Evolutionary conservation across 768 basidiomycete species (phyloP), one percentile per base, ranked within the genome.

Genomic region (Crassisporium funariophilum): DNA sequence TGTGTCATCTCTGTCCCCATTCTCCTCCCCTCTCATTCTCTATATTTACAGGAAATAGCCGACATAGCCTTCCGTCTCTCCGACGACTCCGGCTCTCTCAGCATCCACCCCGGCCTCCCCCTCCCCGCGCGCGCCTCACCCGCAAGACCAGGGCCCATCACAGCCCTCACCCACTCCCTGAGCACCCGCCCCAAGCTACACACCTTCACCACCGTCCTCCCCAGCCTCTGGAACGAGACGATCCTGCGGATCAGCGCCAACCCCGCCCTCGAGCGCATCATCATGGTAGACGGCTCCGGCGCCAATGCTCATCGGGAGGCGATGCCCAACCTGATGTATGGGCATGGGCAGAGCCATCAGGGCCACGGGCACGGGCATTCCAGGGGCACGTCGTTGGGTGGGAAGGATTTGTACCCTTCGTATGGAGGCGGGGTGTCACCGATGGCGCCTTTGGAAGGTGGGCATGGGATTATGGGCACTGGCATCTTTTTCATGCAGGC

Each of bases 401-500:
- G 36, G 3, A 51, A 49, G 21, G 54, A 56, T 15, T 52, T 53
- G 20, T 46, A 46, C 4, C 54, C 47, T 31, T 48, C 53, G 5
- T 46, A 46, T n/a, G 50, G 44, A 29, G 31, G 34, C 20, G 22
- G 35, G 21, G 5, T 35, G 19, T 31, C 50, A 12, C 17, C 47
- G 13, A 35, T 47, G 35, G 42, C 6, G 7, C 41, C 46, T 44
- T 16, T 38, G 22, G 49, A 41, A 38, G 46, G 36, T 27, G 15
- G 16, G 5, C 40, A 44, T 16, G 73, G 74, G 13, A 63, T 77
- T 15, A 55, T 74, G 31, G 70, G 73, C 12, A 77, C 77, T 0
- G 77, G 79, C 13, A 62, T 84, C 55, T 86, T 81, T 62, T 70
- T 85, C 57, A 74, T 69, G 49, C 77, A 80, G 58, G 79, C 83